Base-by-base conservation (phyloP, 106 monocot genomes). In the Agapanthus africanus region DNA sequence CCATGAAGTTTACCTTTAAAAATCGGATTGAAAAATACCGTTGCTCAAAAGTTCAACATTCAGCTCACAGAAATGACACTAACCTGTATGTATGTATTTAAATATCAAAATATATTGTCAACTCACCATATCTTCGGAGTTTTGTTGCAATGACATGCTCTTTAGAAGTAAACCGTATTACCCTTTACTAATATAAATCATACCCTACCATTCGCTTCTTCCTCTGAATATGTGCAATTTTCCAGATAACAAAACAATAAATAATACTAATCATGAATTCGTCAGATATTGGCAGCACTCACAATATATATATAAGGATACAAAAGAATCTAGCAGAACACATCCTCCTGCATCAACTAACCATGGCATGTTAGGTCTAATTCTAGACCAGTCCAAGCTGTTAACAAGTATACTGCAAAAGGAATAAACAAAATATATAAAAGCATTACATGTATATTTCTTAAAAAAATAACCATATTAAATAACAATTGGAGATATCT, bases 341-440 rank as follows among this genome's bases (percentile, higher is more conserved):
- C 93, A 93, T 77, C 86, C 89, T 65, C 72, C 93, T n/a, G 93
- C 93, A 80, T 94, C 90, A 28, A 84, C 90, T 42, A 94, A 66
- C 93, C 93, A 94, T 6, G 93, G 87, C 23, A 93, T 63, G 68
- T 93, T 90, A 18, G 93, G 89, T 56, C 59, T 70, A 31, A 93
- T 73, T 57, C 27, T 82, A 69, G 79, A 75, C 89, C 93, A 93
- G 6, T 89, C 86, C 79, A 84, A 37, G 61, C 89, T 93, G 57
- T 77, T 84, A 31, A 87, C 81, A 65, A 93, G 84, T 54, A 93
- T 93, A 75, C 93, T 93, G 81, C 74, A 81, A 15, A 47, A 25
- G 19, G 7, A 57, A 7, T 37, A 11, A 40, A 16, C 26, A 34
- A 15, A 67, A 4, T 44, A 14, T 23, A 14, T 9, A 67, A 34